Base-by-base conservation (phyloP, 2,329 filamentous ascomycete genomes). In the Penicillium sp. region DNA sequence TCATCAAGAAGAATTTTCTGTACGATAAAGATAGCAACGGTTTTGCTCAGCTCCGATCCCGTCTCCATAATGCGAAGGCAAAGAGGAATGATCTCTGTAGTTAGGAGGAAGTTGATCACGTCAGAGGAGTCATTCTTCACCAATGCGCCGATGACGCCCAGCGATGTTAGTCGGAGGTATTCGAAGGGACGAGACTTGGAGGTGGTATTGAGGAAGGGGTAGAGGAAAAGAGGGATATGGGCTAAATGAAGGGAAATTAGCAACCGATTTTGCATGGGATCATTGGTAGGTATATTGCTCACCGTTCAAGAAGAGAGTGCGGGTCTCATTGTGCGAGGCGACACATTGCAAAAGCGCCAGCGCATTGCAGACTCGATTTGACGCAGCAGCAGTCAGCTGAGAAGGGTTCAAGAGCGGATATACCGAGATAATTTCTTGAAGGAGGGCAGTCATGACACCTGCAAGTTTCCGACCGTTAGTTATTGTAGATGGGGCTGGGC, bases 1-100 rank as follows among this genome's bases (percentile, higher is more conserved):
- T 99, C 94, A 72, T 99, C 94, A 3, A 99, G 85, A 52, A 99
- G 80, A 27, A 99, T 99, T 83, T 99, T 99, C 78, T 99, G 94
- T 19, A 99, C 94, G 69, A 99, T 99, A 80, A 99, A 99, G 69
- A 99, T 99, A 58, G 94, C 94, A 15, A 99, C 94, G 0, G 94
- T 99, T 82, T 99, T 99, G 82, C 92, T 97, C 60, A 99, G 84
- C 77, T 99, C 94, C 0, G 93, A 97, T 50, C 94, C 94, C 0
- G 94, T 99, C 80, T 99, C 94, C 94, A 99, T 99, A 71, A 99
- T 99, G 60, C 94, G 88, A 45, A 99, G 87, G 75, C 94, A 99
- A 13, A 99, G 85, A 10, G 94, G 94, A 58, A 99, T 99, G 67
- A 99, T 99, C 78, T 99, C 94, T 31, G 94, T 99, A 1, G 94